Evolutionary conservation across 2,329 filamentous ascomycete genomes (phyloP), one percentile per base, ranked within the genome.

Genomic region (Elsinoe ampelina): DNA sequence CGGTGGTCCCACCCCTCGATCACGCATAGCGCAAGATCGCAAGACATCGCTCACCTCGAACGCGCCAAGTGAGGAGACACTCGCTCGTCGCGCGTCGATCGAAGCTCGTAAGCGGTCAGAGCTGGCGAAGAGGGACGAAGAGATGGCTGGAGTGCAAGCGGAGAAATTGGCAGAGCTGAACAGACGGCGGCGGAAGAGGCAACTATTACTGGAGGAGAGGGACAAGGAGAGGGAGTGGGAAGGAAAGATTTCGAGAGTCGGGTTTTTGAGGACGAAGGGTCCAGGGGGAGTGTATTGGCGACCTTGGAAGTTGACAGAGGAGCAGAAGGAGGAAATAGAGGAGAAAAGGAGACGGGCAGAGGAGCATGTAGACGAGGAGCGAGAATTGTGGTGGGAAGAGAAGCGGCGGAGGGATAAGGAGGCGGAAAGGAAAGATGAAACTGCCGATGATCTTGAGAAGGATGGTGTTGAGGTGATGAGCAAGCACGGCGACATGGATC

Each of bases 151-250:
- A 17, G 13, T 39, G 2, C 48, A 52, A n/a, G 48, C 48, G 5
- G 35, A 52, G 50, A 48, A 57, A 26, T 30, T 57, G 34, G 42
- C n/a, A 19, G 39, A 22, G 39, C 35, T 36, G 57, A 43, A 30
- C 8, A 20, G 22, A 38, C 36, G 39, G 20, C 20, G 52, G 20
- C 20, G 52, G 69, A 75, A 81, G 63, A 82, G 82, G 68, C 79
- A 80, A 58, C 83, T 85, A 71, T 84, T 80, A 65, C 73, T 83
- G 54, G 82, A 84, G 42, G 80, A 82, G 65, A 48, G 54, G 42
- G 42, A 56, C 20, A 48, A 22, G 30, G 32, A 45, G 54, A 47
- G 54, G 26, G 54, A 38, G 39, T 42, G 41, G 54, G 54, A 47
- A n/a, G 22, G 20, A 7, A 34, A 26, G 15, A 20, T 38, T 12